These are phyloP conservation scores for Boletus subparvulus DNA, from an alignment of 768 basidiomycete genomes.

Conservation along the genomic window DNA sequence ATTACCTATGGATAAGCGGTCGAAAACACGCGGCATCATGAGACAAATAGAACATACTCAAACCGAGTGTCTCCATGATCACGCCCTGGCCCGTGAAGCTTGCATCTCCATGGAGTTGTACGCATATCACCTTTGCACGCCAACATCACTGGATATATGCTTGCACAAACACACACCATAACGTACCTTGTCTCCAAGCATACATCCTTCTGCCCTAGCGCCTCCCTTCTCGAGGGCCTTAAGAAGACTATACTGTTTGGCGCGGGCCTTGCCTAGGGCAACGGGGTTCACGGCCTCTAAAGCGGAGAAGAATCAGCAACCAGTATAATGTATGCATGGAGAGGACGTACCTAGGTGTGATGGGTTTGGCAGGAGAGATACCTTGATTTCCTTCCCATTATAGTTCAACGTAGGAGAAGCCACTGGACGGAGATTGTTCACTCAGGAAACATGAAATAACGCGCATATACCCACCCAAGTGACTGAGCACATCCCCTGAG, in stretches of 20 bases:
- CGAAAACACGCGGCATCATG: neutral
- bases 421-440: slow-evolving; percentile 36
- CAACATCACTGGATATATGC: slow-evolving; percentile 10
- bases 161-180: neutral
- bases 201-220: slow-evolving; percentile 22
- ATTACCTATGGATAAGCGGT: slow-evolving; percentile 51
- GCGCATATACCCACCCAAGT: slow-evolving; percentile 53
- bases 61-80: slow-evolving; percentile 82
- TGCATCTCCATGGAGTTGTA: slow-evolving; percentile 90
- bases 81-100: slow-evolving; percentile 90
- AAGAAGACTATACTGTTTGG: slow-evolving; percentile 83
- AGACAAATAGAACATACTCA: slow-evolving; percentile 51
- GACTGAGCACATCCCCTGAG: slow-evolving; percentile 86
- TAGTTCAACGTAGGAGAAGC: slow-evolving; percentile 67
- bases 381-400: slow-evolving; percentile 50
- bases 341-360: slow-evolving; percentile 60
- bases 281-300: slow-evolving; percentile 86
- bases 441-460: neutral
- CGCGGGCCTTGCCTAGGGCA: slow-evolving; percentile 85
- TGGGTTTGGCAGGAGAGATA: slow-evolving; percentile 79
- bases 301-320: neutral
- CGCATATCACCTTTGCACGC: slow-evolving; percentile 72
- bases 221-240: slow-evolving; percentile 51
- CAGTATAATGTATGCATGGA: neutral
- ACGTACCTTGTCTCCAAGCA: slow-evolving; percentile 34